phyloP scores from a whole-genome alignment of 106 monocot species.

The Apostasia ramifera region DNA sequence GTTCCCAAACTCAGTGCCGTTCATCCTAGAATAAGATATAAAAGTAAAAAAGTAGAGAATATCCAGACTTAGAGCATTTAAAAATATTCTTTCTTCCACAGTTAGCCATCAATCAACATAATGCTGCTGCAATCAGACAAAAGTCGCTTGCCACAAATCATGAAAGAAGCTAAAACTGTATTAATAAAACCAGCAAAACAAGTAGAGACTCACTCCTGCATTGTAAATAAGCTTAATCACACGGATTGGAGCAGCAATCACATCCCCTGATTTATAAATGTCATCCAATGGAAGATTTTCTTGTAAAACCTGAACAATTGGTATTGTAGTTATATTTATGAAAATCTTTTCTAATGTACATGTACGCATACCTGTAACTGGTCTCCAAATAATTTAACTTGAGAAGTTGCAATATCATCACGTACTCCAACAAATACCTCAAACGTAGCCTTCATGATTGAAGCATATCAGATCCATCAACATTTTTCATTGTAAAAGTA shows the following conservation, averaged over 20 bases:
- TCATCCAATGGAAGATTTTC: slow-evolving; percentile 82
- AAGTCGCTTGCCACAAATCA: neutral
- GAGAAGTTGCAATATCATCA: slow-evolving; percentile 73
- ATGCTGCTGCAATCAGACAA: neutral
- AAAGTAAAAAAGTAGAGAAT: too few species aligned
- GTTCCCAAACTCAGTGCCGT: too few species aligned
- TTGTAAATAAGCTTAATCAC: slow-evolving; percentile 87
- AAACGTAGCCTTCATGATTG: slow-evolving; percentile 72
- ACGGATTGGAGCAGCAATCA: slow-evolving; percentile 87
- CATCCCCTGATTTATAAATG: slow-evolving; percentile 70
- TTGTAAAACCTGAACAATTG: slow-evolving; percentile 63
- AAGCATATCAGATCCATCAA: neutral
- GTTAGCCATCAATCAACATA: neutral
- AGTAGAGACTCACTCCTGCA: slow-evolving; percentile 65
- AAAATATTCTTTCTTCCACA: neutral
- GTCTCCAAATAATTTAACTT: slow-evolving; percentile 93
- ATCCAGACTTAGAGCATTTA: too few species aligned
- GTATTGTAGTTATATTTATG: neutral
- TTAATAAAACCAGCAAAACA: neutral
- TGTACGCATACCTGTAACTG: slow-evolving; percentile 54
- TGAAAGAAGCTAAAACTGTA: too few species aligned
- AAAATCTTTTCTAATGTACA: neutral
- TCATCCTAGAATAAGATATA: too few species aligned
- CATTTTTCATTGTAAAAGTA: neutral
- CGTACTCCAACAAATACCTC: slow-evolving; percentile 93